These are phyloP conservation scores for Chloromonas sp. DNA, from an alignment of 163 green algal genomes.

Conservation along the genomic window DNA sequence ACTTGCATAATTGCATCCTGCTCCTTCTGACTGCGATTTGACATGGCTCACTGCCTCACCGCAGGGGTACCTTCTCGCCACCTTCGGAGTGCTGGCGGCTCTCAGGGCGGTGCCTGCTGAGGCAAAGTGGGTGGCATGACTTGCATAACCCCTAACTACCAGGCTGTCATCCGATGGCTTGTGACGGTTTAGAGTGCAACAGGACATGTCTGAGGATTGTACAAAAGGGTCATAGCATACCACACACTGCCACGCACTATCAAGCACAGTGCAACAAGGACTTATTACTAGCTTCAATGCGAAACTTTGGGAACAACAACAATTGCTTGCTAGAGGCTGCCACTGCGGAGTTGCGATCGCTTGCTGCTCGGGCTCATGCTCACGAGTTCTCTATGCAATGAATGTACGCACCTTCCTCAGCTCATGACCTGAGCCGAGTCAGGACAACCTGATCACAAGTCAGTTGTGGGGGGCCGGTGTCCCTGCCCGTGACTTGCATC, in stretches of 20 bases:
- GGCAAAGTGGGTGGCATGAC: neutral
- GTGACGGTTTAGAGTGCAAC: neutral
- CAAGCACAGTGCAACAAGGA: neutral
- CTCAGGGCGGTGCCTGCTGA: conserved; percentile 20
- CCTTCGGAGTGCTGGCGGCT: conserved; percentile 12
- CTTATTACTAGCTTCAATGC: too few species aligned
- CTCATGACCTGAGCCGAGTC: neutral
- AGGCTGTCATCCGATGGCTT: neutral
- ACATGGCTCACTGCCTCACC: too few species aligned
- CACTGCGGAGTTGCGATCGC: too few species aligned
- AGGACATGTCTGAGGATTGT: neutral
- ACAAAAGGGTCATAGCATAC: neutral
- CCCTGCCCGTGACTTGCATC: neutral
- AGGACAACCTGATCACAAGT: neutral
- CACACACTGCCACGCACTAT: neutral
- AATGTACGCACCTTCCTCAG: neutral
- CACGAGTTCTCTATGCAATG: too few species aligned
- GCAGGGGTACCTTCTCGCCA: conserved; percentile 14
- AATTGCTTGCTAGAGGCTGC: too few species aligned
- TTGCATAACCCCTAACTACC: neutral
- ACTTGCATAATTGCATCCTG: neutral
- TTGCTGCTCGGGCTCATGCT: too few species aligned
- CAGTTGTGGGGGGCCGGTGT: neutral
- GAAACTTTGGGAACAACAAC: too few species aligned
- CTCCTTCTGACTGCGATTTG: conserved; percentile 1